Base-by-base conservation (phyloP, 345 rosid species). In the Isatis tinctoria region DNA sequence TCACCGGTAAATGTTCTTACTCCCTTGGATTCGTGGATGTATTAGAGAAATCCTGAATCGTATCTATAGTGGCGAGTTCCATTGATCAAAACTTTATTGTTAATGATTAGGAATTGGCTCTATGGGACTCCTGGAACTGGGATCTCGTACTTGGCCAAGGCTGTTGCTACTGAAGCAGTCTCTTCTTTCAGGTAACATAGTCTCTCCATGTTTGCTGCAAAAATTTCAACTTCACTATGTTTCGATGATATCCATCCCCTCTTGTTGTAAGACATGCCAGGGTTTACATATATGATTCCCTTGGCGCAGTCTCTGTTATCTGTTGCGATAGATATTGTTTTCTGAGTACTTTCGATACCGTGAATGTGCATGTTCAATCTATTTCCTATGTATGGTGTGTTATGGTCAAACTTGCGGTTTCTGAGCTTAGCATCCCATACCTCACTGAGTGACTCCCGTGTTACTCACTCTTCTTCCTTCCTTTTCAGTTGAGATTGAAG, bases 161-260 rank as follows among this genome's bases (percentile, higher is more conserved):
- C 98, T 73, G 98, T 93, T 77, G 98, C 97, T 30, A 88, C 98
- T n/a, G 97, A 93, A 83, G 97, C 97, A 30, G 98, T 90, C 93
- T 92, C 96, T 6, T 90, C 90, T 79, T 92, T 86, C 77, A 92
- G 98, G 96, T 89, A 62, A 78, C 49, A 17, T 24, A 45, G 11
- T 26, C 43, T n/a, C 57, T 57, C 30, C 41, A 41, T 1, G 9
- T 63, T 51, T 32, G 16, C 43, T 69, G n/a, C 28, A 53, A 18
- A 28, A 3, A 0, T 7, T 28, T 17, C 14, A 8, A 4, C 14
- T 27, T 69, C 11, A 17, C 13, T 57, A 32, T 59, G 57, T 32
- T 56, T 41, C 12, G 14, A 13, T 41, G 6, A 16, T 54, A 26
- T 16, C 33, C 20, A 33, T 30, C 30, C 28, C 30, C 45, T 48